Base-by-base conservation (phyloP, 352 stramenopile species). In the Globisporangium megalacanthum region DNA sequence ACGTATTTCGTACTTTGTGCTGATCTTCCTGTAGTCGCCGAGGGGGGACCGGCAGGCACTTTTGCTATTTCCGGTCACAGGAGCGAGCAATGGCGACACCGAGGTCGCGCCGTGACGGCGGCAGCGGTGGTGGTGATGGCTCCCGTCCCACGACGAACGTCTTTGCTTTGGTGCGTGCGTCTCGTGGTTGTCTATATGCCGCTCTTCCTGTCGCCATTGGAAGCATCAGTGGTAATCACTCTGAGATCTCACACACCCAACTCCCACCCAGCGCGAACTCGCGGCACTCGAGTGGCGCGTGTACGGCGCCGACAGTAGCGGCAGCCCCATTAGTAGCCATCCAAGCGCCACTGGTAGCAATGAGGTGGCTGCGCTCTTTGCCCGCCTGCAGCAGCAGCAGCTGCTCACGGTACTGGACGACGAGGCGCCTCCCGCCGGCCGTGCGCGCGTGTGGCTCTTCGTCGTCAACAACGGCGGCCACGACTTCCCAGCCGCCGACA, bases 261-360 rank as follows among this genome's bases (percentile, higher is more conserved):
- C 33, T 35, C 9, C 54, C 17, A 33, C 52, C 9, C 63, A 86
- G 76, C 79, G 76, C 29, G 61, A 79, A 14, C 49, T 86, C 41
- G 42, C 62, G 20, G 70, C 68, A 42, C 58, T 86, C 17, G 60
- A 84, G 60, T 86, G 76, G 76, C 74, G 77, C 42, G 73, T 81
- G 29, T 86, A 79, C 49, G 44, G 49, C 47, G 56, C 63, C 3
- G 58, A 57, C 20, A 29, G 44, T 20, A 9, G 31, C 44, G 13
- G 19, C 19, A 39, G 35, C 10, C 6, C 35, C 35, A 39, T 8
- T 8, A 39, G 33, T 17, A n/a, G 46, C 31, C 20, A 53, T 46
- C 8, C 44, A 11, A 47, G 17, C 42, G n/a, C 7, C n/a, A 20
- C 2, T 29, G 25, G 14, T n/a, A 50, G 7, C 45, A 39, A 69